Evolutionary conservation across 495 filamentous ascomycete genomes (phyloP), one percentile per base, ranked within the genome.

Genomic region (Penicillium robsamsonii): DNA sequence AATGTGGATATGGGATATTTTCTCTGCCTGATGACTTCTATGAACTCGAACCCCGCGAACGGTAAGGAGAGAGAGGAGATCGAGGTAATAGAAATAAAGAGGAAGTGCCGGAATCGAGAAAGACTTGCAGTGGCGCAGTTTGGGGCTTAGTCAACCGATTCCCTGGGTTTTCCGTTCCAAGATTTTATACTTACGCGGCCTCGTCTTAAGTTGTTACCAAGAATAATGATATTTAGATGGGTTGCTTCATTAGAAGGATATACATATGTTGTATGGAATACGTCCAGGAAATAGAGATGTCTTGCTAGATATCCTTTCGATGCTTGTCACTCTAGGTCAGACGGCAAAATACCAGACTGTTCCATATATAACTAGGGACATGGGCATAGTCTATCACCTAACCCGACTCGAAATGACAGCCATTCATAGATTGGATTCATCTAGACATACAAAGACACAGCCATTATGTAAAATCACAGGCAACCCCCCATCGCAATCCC

Each of bases 381-480:
- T 37, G 13, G 6, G 25, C 6, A 37, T 37, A 37, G 5, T 27
- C 2, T 27, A 27, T 43, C 35, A 18, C 10, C 43, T n/a, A 29
- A 30, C 7, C 13, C 29, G 12, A 20, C 15, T 25, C 22, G 22
- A 30, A 12, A 31, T 31, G 46, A 49, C 18, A 42, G 50, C 50
- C 50, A 43, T 64, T 57, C 58, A 57, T 56, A 64, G 45, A 64
- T 47, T 62, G 55, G 51, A 55, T 67, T 66, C 48, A 47, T 66
- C 59, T 68, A 63, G 59, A 63, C 41, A 46, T 45, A 41, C 55
- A 65, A 61, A 53, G 55, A 48, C 53, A 55, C 35, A 33, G 57
- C 57, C 50, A 63, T 59, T 61, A 61, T 67, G 64, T 69, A 54
- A 57, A 46, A 62, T 59, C 57, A 67, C 48, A 64, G 50, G 61